Evolutionary conservation across 768 basidiomycete species (phyloP), one percentile per base, ranked within the genome.

Genomic region (Lactarius vividus): DNA sequence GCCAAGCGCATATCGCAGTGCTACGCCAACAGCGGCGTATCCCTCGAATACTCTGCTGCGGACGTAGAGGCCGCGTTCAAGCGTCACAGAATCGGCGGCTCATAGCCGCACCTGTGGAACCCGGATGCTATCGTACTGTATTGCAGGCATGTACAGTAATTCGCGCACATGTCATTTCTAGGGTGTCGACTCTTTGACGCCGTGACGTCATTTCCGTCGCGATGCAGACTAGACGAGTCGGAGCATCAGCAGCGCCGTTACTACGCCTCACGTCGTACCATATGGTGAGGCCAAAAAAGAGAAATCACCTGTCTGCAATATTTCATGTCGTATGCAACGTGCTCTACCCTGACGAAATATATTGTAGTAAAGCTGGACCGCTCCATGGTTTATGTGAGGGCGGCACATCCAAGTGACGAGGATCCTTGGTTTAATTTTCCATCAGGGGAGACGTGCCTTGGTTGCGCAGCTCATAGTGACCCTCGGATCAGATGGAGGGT

Each of bases 31-130:
- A 83, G 81, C 57, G 88, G 90, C 1, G 75, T 91, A 31, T 76
- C 82, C 9, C 75, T 96, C 62, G 95, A 98, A 69, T 97, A 90
- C 70, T 83, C 84, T 3, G 75, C 80, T 28, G 78, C 77, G 35
- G 95, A 97, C 68, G 86, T 96, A 6, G 92, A 96, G 74, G 78
- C 79, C 10, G 85, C 88, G 0, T 97, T 95, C 77, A 87, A 84
- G 74, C 82, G 85, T 62, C 89, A 92, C 72, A 76, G 83, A 68
- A 73, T 74, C 63, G 70, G 68, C 11, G 70, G 67, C 8, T 70
- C 70, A 3, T 77, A 74, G 64, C 11, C 40, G 26, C 46, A 13
- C 4, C 29, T 28, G 13, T 46, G 53, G 44, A 37, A 28, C 18
- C 23, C 23, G 52, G 54, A 56, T 31, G 23, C 20, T n/a, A 49